Evolutionary conservation across 257 asterid species (phyloP), one percentile per base, ranked within the genome.

Genomic region (Fraxinus americana): DNA sequence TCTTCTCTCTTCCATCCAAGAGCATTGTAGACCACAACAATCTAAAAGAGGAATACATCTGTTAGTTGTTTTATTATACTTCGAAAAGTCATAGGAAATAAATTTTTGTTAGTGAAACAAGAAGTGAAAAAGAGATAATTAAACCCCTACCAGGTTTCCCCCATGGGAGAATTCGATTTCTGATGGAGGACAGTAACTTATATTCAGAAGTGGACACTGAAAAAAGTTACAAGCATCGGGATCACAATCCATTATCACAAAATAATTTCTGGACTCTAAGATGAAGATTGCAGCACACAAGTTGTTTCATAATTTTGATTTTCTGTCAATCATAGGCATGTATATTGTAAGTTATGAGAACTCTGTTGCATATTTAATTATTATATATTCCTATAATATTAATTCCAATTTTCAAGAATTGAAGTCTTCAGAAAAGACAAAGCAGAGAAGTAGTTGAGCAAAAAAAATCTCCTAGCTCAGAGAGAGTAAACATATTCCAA

Each of bases 141-240:
- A 25, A n/a, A 38, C 70, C 70, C 83, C 73, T 81, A 87, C 91
- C 80, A 88, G 32, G 25, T 75, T 71, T 70, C 85, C 85, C 32
- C 86, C 88, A 45, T 27, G 43, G 25, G 91, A 82, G 69, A 88
- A 75, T 61, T 80, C 73, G 21, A 75, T 66, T 77, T 88, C 91
- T 70, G 91, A 77, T 74, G 91, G 82, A 57, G 91, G 88, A 75
- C 91, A 88, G 75, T 85, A 88, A 74, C 88, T 88, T 65, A 88
- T 85, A 74, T 88, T 88, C 85, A 88, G 79, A 70, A 85, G 87
- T 16, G 89, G 91, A 45, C 91, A 88, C 91, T 88, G 83, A 36
- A 23, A 69, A 35, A 71, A 71, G 32, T 65, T 34, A 29, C 69
- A 67, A 43, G 38, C 25, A 77, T 72, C 43, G 75, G 71, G 75